These are phyloP conservation scores for Kentomonas sorsogonicus DNA, from an alignment of 208 protist species.

Conservation along the genomic window DNA sequence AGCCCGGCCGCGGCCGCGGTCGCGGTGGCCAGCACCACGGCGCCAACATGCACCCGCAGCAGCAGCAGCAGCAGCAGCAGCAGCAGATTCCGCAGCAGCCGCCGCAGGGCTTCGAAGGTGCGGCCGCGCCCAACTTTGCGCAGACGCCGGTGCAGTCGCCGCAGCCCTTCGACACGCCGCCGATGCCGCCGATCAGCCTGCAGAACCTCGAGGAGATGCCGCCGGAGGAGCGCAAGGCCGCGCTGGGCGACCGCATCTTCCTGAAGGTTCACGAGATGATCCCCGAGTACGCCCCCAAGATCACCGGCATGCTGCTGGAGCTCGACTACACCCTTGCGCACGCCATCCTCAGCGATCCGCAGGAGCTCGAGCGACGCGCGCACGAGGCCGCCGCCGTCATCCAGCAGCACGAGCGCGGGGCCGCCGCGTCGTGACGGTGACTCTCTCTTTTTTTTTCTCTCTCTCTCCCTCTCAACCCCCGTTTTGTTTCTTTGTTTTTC, in stretches of 20 bases:
- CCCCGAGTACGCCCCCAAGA: slow-evolving; percentile 81
- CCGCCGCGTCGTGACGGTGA: neutral
- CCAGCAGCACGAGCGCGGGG: slow-evolving; percentile 42
- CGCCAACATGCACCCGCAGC: slow-evolving; percentile 10
- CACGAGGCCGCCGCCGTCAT: slow-evolving; percentile 77
- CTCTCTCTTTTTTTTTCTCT: slow-evolving; percentile 4
- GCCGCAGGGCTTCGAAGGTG: slow-evolving; percentile 41
- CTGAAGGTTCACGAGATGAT: slow-evolving; percentile 83
- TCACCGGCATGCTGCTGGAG: slow-evolving; percentile 89
- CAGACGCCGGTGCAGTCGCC: slow-evolving; percentile 62
- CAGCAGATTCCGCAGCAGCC: slow-evolving; percentile 19
- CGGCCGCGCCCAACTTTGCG: slow-evolving; percentile 36
- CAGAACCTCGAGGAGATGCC: slow-evolving; percentile 79
- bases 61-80: slow-evolving; percentile 22
- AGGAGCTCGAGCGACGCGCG: slow-evolving; percentile 59
- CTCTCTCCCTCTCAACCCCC: neutral
- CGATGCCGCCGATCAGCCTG: slow-evolving; percentile 79
- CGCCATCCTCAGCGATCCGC: slow-evolving; percentile 62
- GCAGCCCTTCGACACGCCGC: slow-evolving; percentile 63
- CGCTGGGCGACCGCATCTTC: slow-evolving; percentile 86
- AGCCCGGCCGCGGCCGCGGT: slow-evolving; percentile 23
- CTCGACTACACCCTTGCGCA: slow-evolving; percentile 69
- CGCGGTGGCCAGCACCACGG: slow-evolving; percentile 7
- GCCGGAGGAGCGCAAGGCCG: slow-evolving; percentile 84
- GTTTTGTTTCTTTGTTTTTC: slow-evolving; percentile 9